These are phyloP conservation scores for Digitaria exilis DNA, from an alignment of 202 grass and related monocot species.

Conservation along the genomic window DNA sequence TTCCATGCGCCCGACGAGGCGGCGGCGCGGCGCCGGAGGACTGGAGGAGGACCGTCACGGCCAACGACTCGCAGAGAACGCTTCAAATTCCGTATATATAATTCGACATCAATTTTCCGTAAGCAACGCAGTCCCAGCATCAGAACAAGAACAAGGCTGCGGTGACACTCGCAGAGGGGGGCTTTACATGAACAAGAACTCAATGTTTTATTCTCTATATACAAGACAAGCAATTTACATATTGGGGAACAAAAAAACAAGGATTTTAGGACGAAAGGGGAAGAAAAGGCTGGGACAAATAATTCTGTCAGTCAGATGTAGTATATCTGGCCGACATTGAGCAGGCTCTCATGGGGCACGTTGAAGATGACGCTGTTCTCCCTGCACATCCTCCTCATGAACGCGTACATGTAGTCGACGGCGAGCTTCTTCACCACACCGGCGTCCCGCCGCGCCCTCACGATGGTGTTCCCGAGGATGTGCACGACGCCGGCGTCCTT, in stretches of 20 bases:
- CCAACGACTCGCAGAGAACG: too few relatives aligned
- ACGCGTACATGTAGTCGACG: constrained; percentile 88
- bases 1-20: too few relatives aligned
- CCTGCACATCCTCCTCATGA: constrained; percentile 87
- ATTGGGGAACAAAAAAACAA: neutral
- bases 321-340: constrained; percentile 94
- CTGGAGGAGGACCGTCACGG: too few relatives aligned
- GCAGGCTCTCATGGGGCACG: constrained; percentile 83
- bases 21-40: too few relatives aligned
- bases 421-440: constrained; percentile 70
- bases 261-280: neutral
- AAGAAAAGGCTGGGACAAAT: too few relatives aligned
- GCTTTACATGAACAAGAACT: neutral
- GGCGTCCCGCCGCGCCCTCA: constrained; percentile 73
- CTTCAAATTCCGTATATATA: too few relatives aligned
- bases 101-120: too few relatives aligned
- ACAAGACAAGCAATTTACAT: neutral
- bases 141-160: too few relatives aligned
- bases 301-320: constrained; percentile 59
- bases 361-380: constrained; percentile 98
- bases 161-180: too few relatives aligned
- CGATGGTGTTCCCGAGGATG: constrained; percentile 94
- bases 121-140: too few relatives aligned
- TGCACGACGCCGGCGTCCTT: constrained; percentile 92
- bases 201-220: neutral